Base-by-base conservation (phyloP, 1,284 basidiomycete genomes). In the Omphalotus olearius region DNA sequence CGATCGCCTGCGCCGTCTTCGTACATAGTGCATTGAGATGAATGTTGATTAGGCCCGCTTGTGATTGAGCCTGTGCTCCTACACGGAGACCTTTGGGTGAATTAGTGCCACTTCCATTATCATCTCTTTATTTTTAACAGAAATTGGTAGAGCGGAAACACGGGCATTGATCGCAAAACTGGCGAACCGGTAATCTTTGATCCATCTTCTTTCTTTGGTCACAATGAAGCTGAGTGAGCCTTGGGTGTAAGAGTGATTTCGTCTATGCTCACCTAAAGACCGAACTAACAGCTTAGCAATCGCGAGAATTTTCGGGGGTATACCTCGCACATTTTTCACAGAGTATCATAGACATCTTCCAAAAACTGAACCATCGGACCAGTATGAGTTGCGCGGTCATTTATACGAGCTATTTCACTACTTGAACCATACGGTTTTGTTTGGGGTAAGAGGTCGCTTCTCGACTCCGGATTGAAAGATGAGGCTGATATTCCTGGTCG, bases 351-450 rank as follows among this genome's bases (percentile, higher is more conserved):
- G 79, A 40, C 59, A 85, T 52, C 71, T 79, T 39, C 88, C 88
- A 0, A 86, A 83, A 61, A 77, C 80, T 0, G 74, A 87, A 47
- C 91, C 91, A 2, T 72, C 71, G 2, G 75, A 78, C 4, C 76
- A 93, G 61, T 91, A 92, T 61, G 75, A 78, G 20, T 69, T 88
- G 46, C 78, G 92, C 20, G 75, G 74, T 35, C 79, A 86, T 53
- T 69, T 93, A 25, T 94, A 94, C 62, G 84, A 93, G 67, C 69
- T 93, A 38, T 95, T 91, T 59, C 92, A 95, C 67, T 91, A 93
- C 64, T 70, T 94, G 56, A 95, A 94, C 60, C 89, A 91, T 60
- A 85, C 87, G 0, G 70, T 87, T 6, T 62, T 91, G 4, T 90
- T 90, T 57, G 83, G 84, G 52, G 88, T 87, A 59, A 67, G 81